Percentiles rank a stretch among this genome's conserved stretches.
phyloP scores from a whole-genome alignment of 2,329 filamentous ascomycete species.

The Pseudogymnoascus pannorum region DNA sequence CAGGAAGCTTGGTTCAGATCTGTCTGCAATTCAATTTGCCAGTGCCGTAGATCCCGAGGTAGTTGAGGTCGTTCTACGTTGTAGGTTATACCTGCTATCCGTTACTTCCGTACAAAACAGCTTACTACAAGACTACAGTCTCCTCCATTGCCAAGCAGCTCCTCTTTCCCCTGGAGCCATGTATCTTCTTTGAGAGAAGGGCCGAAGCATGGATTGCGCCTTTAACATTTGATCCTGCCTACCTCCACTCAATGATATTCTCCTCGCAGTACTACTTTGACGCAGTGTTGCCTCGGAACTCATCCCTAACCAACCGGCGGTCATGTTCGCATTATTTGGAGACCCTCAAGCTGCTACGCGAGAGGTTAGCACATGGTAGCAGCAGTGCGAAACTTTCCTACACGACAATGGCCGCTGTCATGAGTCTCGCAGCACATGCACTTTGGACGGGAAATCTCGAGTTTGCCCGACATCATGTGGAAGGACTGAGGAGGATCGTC shows the following conservation, averaged over 20 bases:
- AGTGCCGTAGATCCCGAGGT: constrained; percentile 24
- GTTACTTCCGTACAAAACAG: neutral
- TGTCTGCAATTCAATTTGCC: constrained; percentile 24
- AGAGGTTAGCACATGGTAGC: constrained; percentile 24
- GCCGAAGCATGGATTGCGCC: constrained; percentile 26
- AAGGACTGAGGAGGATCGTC: constrained; percentile 33
- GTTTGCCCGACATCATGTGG: constrained; percentile 29
- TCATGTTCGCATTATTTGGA: constrained; percentile 24
- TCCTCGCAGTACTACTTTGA: constrained; percentile 29
- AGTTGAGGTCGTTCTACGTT: constrained; percentile 24
- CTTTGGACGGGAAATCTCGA: constrained; percentile 25
- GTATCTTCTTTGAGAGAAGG: constrained; percentile 25
- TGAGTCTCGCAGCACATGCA: constrained; percentile 29
- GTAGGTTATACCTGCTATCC: constrained; percentile 19
- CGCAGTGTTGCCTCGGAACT: constrained; percentile 15
- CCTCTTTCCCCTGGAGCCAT: constrained; percentile 30
- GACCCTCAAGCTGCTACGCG: constrained; percentile 27
- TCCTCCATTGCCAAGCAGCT: constrained; percentile 27
- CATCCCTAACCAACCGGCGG: constrained; percentile 4
- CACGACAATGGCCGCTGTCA: constrained; percentile 27
- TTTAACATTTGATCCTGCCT: constrained; percentile 29
- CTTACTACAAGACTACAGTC: constrained; percentile 21
- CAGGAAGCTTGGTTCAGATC: constrained; percentile 16
- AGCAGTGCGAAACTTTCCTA: constrained; percentile 24
- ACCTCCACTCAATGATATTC: constrained; percentile 32